Base-by-base conservation (phyloP, 768 basidiomycete genomes). In the Mycena olivaceomarginata region DNA sequence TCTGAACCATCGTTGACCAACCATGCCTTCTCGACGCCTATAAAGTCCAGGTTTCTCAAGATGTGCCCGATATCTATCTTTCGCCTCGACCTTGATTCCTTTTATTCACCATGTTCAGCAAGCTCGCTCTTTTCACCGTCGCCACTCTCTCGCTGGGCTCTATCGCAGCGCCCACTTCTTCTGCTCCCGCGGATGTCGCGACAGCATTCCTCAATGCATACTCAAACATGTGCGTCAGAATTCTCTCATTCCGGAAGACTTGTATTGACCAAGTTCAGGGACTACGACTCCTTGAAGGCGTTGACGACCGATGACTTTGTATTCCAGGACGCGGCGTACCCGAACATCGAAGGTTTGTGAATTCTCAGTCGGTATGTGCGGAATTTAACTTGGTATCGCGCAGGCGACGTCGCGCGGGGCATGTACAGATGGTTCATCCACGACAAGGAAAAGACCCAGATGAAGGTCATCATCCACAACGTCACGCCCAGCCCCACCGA, bases 361-460 rank as follows among this genome's bases (percentile, higher is more conserved):
- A 41, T 20, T 31, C 31, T 31, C 31, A 3, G 3, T 66, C 37
- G 16, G 8, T 39, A 62, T 3, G 12, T 31, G 0, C 18, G 25
- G 5, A 3, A 7, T 68, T n/a, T 5, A 20, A 40, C n/a, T 22
- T 0, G 9, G 22, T 56, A 12, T 37, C 3, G 2, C 5, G 20
- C 41, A 72, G 71, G 71, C 25, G 72, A 73, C 25, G 65, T 73
- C 25, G 64, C 72, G 8, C 53, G 72, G 6, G 65, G 72, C 25
- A 73, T 73, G 72, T 73, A 73, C 72, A 39, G 56, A 20, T 73
- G 72, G 72, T 73, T 73, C 43, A 67, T 73, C 65, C 40, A 57
- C 57, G 72, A 73, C 72, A 10, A 73, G 25, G 56, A 43, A 31
- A 65, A 46, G 56, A 73, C 72, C 18, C 40, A 73, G 45, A 73